phyloP scores from a whole-genome alignment of 2,329 filamentous ascomycete genomes.

The Sporothrix phasma region DNA sequence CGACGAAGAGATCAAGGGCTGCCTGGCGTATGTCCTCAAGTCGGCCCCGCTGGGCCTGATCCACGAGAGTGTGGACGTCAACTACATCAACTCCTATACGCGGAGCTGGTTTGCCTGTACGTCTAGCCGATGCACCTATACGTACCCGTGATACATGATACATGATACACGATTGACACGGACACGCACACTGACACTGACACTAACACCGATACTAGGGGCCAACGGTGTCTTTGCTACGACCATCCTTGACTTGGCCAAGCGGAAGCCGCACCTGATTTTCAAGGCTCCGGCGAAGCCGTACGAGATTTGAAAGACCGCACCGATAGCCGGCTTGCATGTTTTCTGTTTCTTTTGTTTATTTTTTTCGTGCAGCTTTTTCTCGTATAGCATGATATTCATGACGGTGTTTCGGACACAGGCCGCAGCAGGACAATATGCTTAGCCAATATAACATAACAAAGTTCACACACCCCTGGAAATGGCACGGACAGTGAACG shows the following conservation, averaged over 20 bases:
- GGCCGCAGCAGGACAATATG: neutral
- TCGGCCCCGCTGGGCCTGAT: conserved; percentile 70
- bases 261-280: conserved; percentile 77
- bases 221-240: conserved; percentile 93
- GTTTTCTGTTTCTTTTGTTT: neutral
- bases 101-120: conserved; percentile 86
- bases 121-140: no score
- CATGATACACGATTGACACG: no score
- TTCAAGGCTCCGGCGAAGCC: conserved; percentile 56
- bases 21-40: conserved; percentile 63
- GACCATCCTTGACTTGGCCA: conserved; percentile 81
- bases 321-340: neutral
- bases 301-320: conserved; percentile 39
- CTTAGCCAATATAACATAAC: neutral
- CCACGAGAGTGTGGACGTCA: conserved; percentile 87
- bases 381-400: neutral
- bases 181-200: no score
- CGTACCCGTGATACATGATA: no score
- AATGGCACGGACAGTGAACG: no score
- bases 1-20: conserved; percentile 69
- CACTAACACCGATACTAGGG: conserved; percentile 36
- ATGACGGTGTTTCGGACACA: neutral
- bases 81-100: conserved; percentile 57
- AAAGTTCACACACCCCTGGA: no score
- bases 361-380: neutral